Evolutionary conservation across 2,329 filamentous ascomycete species (phyloP), one percentile per base, ranked within the genome.

Genomic region (Sporothrix pallida): DNA sequence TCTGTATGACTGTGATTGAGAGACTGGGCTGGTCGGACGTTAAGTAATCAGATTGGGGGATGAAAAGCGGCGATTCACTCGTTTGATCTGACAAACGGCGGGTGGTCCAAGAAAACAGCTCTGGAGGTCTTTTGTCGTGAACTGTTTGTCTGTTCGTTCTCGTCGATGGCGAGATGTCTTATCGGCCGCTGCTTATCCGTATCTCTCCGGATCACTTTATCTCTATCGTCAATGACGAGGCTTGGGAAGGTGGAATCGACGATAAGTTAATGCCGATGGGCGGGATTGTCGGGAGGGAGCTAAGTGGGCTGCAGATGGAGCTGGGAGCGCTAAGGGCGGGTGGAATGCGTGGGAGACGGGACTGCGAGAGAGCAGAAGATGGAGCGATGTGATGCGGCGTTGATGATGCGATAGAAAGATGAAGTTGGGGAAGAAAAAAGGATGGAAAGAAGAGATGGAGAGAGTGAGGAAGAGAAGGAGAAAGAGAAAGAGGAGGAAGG

Each of bases 151-250:
- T 37, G 31, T 7, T 56, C n/a, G 62, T 65, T 42, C 42, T 65
- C 62, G 42, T 20, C 17, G 42, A 48, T 65, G 60, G 58, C 60
- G 62, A 65, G 62, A 23, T 26, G 62, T 65, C 62, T 65, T 48
- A 65, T 65, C 62, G 42, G 15, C 46, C 37, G n/a, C 13, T 13
- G n/a, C 42, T 48, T 65, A 65, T 65, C 42, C 62, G 62, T 65
- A 65, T 65, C 62, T 65, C 62, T 48, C 42, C n/a, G 62, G 37
- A 37, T 20, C 60, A 10, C 37, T 63, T 37, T 44, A 63, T 63
- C 37, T 63, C 37, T 44, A 63, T 63, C 37, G 60, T 63, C 37
- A 26, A 10, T 6, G 62, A 20, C n/a, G 62, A 26, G 62, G n/a
- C 37, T 65, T 46, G 23, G 42, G 62, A 37, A 37, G 26, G 62